Evolutionary conservation across 148 eudicot species (phyloP).

Genomic region (Camellia lanceoleosa): DNA sequence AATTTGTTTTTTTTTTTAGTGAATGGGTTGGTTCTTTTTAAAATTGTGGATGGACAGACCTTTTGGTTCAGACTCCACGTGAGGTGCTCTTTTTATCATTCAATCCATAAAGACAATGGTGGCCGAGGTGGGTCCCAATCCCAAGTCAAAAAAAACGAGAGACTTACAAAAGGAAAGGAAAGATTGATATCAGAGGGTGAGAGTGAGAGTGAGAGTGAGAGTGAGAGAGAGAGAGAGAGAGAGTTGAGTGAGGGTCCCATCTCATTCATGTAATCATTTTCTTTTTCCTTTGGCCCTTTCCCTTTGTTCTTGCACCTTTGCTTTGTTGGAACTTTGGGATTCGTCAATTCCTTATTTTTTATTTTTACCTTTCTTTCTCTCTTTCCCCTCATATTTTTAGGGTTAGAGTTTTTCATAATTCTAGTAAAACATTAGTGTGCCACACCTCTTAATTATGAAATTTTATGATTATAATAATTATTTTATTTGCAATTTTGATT

Average conservation of each 20-base stretch:
- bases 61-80: constrained; percentile 79
- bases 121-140: constrained; percentile 26
- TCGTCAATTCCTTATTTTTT: constrained; percentile 1
- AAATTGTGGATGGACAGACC: constrained; percentile 51
- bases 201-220: too few species aligned
- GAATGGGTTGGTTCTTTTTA: constrained; percentile 12
- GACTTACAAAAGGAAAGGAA: constrained; percentile 6
- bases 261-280: constrained; percentile 26
- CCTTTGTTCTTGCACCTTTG: constrained; percentile 12
- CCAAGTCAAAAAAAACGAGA: constrained; percentile 21
- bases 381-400: background rate
- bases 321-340: constrained; percentile 26
- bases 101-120: constrained; percentile 61
- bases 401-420: constrained; percentile 10
- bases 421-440: background rate
- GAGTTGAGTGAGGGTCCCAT: constrained; percentile 13
- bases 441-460: too few species aligned
- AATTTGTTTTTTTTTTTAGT: background rate
- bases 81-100: constrained; percentile 68
- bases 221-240: too few species aligned
- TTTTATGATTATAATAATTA: too few species aligned
- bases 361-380: background rate
- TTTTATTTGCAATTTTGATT: too few species aligned
- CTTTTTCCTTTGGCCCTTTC: background rate
- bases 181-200: background rate